These are phyloP conservation scores for Pontederia crassipes DNA, from an alignment of 176 grass and related monocot genomes.

Conservation along the genomic window DNA sequence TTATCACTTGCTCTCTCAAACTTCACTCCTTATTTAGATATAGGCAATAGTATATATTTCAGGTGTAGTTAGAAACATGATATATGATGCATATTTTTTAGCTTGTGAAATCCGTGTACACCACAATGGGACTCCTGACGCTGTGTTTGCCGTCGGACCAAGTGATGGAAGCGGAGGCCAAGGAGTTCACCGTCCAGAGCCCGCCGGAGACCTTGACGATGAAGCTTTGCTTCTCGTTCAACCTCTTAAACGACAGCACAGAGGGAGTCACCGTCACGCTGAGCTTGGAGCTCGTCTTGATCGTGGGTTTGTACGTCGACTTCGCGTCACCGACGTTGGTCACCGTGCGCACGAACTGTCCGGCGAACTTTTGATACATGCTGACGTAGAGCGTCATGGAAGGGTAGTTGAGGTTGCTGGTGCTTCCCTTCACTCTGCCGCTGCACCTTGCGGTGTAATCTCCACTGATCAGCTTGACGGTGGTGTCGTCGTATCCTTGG, in stretches of 20 bases:
- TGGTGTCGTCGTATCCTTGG: conserved; percentile 28
- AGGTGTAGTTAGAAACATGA: no score
- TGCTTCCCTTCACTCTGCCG: background rate
- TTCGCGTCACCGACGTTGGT: conserved; percentile 30
- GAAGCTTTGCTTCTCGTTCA: background rate
- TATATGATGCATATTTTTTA: background rate
- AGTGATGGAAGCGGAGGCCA: background rate
- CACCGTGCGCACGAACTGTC: conserved; percentile 23
- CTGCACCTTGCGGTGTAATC: background rate
- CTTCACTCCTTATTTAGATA: no score
- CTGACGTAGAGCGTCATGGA: conserved; percentile 22
- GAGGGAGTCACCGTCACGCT: background rate
- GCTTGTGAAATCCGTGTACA: background rate
- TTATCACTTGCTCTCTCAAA: no score
- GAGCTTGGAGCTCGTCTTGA: background rate
- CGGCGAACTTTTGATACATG: background rate
- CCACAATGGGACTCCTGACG: background rate
- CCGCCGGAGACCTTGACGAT: background rate
- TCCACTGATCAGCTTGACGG: conserved; percentile 15
- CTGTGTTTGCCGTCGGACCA: conserved; percentile 3
- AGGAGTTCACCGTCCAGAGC: background rate
- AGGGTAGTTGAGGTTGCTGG: conserved; percentile 36
- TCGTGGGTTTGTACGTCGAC: conserved; percentile 12
- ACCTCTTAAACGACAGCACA: conserved; percentile 11
- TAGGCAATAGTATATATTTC: no score